phyloP scores from a whole-genome alignment of 2,329 filamentous ascomycete genomes.

The Colletotrichum zoysiae region DNA sequence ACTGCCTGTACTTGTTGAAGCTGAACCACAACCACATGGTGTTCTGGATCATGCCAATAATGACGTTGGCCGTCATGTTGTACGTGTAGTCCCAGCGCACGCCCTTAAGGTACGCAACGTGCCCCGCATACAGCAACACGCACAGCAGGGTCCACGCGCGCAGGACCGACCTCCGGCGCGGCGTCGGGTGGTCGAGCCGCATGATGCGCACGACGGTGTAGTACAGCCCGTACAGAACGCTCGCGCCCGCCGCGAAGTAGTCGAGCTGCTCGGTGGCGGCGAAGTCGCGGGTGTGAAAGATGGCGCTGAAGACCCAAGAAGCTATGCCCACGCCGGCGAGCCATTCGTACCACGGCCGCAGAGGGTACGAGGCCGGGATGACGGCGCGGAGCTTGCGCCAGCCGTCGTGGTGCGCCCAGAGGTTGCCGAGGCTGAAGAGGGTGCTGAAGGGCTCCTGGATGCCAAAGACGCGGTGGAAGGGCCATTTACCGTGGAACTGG shows the following conservation, averaged over 20 bases:
- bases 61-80: slow-evolving; percentile 97
- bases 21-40: slow-evolving; percentile 89
- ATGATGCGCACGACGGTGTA: slow-evolving; percentile 87
- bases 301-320: slow-evolving; percentile 88
- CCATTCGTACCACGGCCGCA: slow-evolving; percentile 83
- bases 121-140: slow-evolving; percentile 75
- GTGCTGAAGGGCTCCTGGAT: slow-evolving; percentile 96
- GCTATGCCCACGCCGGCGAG: slow-evolving; percentile 86
- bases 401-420: slow-evolving; percentile 85
- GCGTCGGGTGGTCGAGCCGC: slow-evolving; percentile 74
- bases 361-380: slow-evolving; percentile 79
- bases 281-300: slow-evolving; percentile 95
- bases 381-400: slow-evolving; percentile 76
- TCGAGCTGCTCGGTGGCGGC: slow-evolving; percentile 89
- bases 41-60: slow-evolving; percentile 83
- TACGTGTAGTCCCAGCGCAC: slow-evolving; percentile 96
- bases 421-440: slow-evolving; percentile 92
- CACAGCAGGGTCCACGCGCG: slow-evolving; percentile 84
- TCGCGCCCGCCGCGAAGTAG: slow-evolving; percentile 93
- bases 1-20: slow-evolving; percentile 77
- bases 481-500: slow-evolving; percentile 99
- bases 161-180: slow-evolving; percentile 64
- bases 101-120: slow-evolving; percentile 86
- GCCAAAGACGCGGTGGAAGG: slow-evolving; percentile 89
- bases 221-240: slow-evolving; percentile 91